Evolutionary conservation across 805 yeast genomes (phyloP).

Genomic region (Lipomyces starkeyi): DNA sequence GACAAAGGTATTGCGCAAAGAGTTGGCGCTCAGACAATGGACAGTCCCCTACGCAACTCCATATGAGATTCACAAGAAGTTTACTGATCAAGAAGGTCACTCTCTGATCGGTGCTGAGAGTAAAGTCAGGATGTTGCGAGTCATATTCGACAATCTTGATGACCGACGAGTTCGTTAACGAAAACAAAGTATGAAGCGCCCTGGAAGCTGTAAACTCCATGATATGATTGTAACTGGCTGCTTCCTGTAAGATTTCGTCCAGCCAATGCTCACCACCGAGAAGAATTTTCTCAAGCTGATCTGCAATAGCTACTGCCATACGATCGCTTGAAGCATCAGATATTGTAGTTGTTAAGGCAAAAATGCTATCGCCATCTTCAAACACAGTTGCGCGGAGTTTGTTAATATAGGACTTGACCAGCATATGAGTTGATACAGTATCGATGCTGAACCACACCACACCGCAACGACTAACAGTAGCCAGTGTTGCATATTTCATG

Average conservation of each 20-base stretch:
- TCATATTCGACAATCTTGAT: constrained; percentile 42
- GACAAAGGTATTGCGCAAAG: constrained; percentile 47
- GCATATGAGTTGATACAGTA: constrained; percentile 40
- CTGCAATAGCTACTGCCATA: not conserved
- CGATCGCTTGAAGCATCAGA: not conserved
- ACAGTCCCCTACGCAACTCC: constrained; percentile 73
- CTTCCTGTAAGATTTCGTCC: constrained; percentile 39
- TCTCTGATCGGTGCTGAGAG: constrained; percentile 42
- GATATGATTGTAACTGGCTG: constrained; percentile 52
- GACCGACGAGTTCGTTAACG: constrained; percentile 51
- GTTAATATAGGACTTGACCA: constrained; percentile 40
- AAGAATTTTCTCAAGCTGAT: constrained; percentile 10
- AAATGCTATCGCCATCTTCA: constrained; percentile 39
- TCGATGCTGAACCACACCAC: constrained; percentile 71
- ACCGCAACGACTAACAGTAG: constrained; percentile 92
- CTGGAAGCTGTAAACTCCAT: constrained; percentile 56
- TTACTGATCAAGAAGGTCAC: constrained; percentile 36
- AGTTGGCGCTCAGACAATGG: constrained; percentile 48
- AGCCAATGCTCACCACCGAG: constrained; percentile 31
- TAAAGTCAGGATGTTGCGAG: constrained; percentile 40
- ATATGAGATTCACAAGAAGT: constrained; percentile 51
- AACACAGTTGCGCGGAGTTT: constrained; percentile 22
- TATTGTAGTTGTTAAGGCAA: not conserved
- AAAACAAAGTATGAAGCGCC: constrained; percentile 50
- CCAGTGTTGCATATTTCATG: constrained; percentile 76